Evolutionary conservation across 129 eudicot species (phyloP).

Genomic region (Tanacetum coccineum): DNA sequence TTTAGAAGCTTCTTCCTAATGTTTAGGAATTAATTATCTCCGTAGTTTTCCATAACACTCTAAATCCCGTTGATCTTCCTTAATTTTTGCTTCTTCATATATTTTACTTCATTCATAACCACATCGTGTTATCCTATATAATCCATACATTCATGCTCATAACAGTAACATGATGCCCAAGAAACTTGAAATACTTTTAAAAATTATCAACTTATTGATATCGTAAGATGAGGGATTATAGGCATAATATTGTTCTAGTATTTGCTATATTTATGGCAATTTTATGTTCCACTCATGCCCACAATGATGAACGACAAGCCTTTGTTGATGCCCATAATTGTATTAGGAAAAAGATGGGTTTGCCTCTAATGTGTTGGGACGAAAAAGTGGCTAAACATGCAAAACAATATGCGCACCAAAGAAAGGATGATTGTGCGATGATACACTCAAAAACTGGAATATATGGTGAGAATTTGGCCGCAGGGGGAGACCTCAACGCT

Average conservation of each 20-base stretch:
- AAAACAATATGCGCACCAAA: background rate
- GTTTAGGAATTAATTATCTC: no score
- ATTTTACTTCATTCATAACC: no score
- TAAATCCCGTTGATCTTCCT: no score
- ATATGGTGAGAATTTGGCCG: slow-evolving; percentile 1
- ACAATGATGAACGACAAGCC: background rate
- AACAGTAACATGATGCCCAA: no score
- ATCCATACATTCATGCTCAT: no score
- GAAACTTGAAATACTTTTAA: no score
- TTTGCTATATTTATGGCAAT: background rate
- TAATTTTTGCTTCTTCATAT: no score
- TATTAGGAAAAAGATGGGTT: background rate
- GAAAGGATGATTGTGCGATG: slow-evolving; percentile 11
- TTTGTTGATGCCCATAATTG: slow-evolving; percentile 6
- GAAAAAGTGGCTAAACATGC: background rate
- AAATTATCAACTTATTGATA: no score
- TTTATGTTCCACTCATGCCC: background rate
- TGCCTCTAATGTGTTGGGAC: background rate
- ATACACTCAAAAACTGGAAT: background rate
- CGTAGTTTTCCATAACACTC: no score
- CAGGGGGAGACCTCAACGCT: background rate
- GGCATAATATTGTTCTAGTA: background rate
- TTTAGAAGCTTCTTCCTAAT: no score
- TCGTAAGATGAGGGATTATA: no score
- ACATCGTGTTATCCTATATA: no score